phyloP scores from a whole-genome alignment of 768 basidiomycete species.

The Cyclocybe cylindracea region DNA sequence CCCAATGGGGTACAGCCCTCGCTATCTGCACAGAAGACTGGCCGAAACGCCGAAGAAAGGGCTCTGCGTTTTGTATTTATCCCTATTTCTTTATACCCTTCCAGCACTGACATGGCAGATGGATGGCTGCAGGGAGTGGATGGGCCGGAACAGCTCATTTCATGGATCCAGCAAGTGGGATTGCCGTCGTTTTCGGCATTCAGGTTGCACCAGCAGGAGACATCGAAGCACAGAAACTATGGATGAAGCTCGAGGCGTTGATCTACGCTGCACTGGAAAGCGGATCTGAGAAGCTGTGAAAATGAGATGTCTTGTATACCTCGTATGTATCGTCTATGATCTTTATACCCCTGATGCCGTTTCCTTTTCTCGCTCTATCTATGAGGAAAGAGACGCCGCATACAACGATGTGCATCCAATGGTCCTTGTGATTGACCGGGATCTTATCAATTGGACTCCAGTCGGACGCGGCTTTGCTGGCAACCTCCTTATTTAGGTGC shows the following conservation, averaged over 20 bases:
- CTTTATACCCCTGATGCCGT: no score
- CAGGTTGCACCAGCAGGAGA: slow-evolving; percentile 19
- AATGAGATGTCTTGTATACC: background rate
- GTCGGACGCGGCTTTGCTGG: no score
- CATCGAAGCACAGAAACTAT: slow-evolving; percentile 4
- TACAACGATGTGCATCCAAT: no score
- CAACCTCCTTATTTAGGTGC: no score
- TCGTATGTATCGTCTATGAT: background rate
- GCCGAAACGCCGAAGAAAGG: slow-evolving; percentile 27
- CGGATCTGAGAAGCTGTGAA: background rate
- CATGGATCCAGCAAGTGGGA: slow-evolving; percentile 31
- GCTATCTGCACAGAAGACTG: slow-evolving; percentile 27
- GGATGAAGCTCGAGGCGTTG: slow-evolving; percentile 17
- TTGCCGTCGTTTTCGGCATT: slow-evolving; percentile 24
- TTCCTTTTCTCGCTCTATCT: no score
- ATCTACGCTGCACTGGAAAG: slow-evolving; percentile 18
- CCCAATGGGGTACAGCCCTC: slow-evolving; percentile 31
- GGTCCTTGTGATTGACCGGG: no score
- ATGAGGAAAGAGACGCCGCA: background rate
- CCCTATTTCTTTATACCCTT: no score
- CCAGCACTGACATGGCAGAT: background rate
- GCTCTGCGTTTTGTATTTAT: slow-evolving; percentile 29
- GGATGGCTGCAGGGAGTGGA: slow-evolving; percentile 23
- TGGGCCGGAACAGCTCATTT: slow-evolving; percentile 30
- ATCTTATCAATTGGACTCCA: no score